Evolutionary conservation across 495 filamentous ascomycete genomes (phyloP), one percentile per base, ranked within the genome.

Genomic region (Lentithecium fluviatile): DNA sequence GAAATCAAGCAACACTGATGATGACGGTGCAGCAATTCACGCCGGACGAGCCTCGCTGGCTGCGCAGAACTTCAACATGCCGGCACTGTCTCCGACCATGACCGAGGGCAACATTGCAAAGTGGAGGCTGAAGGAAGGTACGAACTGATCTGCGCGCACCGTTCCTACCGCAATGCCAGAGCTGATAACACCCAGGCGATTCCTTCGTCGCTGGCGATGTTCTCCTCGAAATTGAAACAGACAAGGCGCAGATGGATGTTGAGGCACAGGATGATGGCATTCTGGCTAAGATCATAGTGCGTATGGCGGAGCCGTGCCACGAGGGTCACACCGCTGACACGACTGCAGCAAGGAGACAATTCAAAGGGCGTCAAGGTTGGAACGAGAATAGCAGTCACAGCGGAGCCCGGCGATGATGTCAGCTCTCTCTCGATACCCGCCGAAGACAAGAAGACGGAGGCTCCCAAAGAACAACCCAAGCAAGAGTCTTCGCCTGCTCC

Each of bases 161-260:
- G n/a, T n/a, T 26, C 29, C 25, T 29, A 40, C 12, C n/a, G 32
- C 11, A 23, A 32, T 32, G 13, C 17, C 3, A 21, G 15, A 24
- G 47, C 50, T 58, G 45, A 69, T 37, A 32, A 42, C 15, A 59
- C 20, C 5, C 34, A 77, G 77, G 75, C 65, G 88, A 89, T 54
- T 80, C 83, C 40, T 93, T 88, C 73, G 74, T 79, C 0, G 85
- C 88, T 53, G 89, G 89, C 36, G 89, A 93, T 71, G 89, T 91
- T 21, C 76, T 93, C 12, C 80, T 93, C 32, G 89, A 93, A 71
- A 90, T 93, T 69, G 89, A 93, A 75, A 93, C 89, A 25, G 89
- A 93, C 73, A 93, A 93, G 76, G 89, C 89, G 19, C 86, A 87
- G 38, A 93, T 93, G 87, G 89, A 92, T 60, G 89, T 93, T n/a